Conservation (phyloP, 164 flowering plant genomes). For the Akebia trifoliata region DNA sequence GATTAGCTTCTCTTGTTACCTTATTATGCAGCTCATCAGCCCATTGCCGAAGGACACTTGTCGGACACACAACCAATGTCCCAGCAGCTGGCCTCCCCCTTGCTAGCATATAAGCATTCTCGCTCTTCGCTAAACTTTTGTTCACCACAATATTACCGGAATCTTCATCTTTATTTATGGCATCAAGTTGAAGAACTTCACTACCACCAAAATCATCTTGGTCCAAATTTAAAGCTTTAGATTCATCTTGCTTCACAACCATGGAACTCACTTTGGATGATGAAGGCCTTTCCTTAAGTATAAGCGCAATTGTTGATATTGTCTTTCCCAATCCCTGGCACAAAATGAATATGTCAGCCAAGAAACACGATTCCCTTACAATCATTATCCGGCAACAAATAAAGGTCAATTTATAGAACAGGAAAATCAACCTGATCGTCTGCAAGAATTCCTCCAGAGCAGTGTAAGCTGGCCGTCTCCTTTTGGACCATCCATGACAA, state of each 20-base stretch:
- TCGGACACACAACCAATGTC: slow-evolving; percentile 90
- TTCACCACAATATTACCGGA: slow-evolving; percentile 11
- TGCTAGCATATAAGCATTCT: slow-evolving; percentile 19
- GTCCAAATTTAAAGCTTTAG: slow-evolving; percentile 63
- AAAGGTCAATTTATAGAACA: neutral
- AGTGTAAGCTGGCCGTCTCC: slow-evolving; percentile 57
- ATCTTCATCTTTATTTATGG: slow-evolving; percentile 19
- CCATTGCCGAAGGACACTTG: slow-evolving; percentile 96
- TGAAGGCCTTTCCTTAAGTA: slow-evolving; percentile 78
- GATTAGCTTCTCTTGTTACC: slow-evolving; percentile 66
- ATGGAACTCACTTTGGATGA: slow-evolving; percentile 25
- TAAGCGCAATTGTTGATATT: slow-evolving; percentile 84
- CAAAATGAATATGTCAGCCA: slow-evolving; percentile 3
- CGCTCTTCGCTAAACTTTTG: slow-evolving; percentile 9
- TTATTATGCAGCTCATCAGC: slow-evolving; percentile 75
- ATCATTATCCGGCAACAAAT: too few relatives aligned
- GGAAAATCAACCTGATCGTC: slow-evolving; percentile 74
- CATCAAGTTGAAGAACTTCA: slow-evolving; percentile 18
- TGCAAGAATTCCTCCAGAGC: slow-evolving; percentile 92
- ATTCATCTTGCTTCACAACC: slow-evolving; percentile 21
- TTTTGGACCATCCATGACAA: slow-evolving; percentile 91
- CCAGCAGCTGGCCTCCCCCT: slow-evolving; percentile 89
- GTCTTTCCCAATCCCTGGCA: slow-evolving; percentile 91
- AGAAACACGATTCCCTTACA: too few relatives aligned
- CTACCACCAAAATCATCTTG: slow-evolving; percentile 49